Conservation (phyloP, 148 eudicot species). For the Dianthus caryophyllus region DNA sequence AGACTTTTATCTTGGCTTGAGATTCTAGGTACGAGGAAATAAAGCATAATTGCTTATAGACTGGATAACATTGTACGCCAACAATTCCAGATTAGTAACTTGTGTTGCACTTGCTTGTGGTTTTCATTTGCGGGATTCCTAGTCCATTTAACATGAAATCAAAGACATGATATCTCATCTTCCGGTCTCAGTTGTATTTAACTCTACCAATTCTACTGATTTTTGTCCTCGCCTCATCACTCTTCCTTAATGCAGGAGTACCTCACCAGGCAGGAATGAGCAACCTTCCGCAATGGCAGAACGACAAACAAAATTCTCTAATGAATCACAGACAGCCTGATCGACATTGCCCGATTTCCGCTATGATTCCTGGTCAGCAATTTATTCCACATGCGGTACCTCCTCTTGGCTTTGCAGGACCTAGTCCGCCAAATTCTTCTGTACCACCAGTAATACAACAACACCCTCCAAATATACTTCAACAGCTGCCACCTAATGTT, state of each 20-base stretch:
- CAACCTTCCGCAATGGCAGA: constrained; percentile 57
- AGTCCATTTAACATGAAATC: too few species aligned
- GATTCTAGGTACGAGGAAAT: background rate
- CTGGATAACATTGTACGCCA: too few species aligned
- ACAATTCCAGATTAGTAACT: too few species aligned
- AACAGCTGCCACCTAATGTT: constrained; percentile 29
- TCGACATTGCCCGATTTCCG: constrained; percentile 39
- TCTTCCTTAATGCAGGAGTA: constrained; percentile 32
- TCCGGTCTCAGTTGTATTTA: background rate
- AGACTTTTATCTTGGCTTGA: background rate
- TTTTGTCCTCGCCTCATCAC: background rate
- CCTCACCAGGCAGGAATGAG: constrained; percentile 41
- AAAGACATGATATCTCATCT: background rate
- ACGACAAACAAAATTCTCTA: constrained; percentile 43
- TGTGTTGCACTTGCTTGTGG: too few species aligned
- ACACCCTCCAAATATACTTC: constrained; percentile 31
- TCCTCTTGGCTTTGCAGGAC: constrained; percentile 40
- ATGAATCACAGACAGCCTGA: constrained; percentile 51
- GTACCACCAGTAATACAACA: constrained; percentile 47
- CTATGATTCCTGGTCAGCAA: constrained; percentile 46
- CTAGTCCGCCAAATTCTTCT: constrained; percentile 44
- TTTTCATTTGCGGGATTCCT: too few species aligned
- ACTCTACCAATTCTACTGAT: background rate
- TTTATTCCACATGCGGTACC: constrained; percentile 48
- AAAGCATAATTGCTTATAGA: background rate